phyloP scores from a whole-genome alignment of 2,329 filamentous ascomycete genomes.

The Verticillium nonalfalfae region DNA sequence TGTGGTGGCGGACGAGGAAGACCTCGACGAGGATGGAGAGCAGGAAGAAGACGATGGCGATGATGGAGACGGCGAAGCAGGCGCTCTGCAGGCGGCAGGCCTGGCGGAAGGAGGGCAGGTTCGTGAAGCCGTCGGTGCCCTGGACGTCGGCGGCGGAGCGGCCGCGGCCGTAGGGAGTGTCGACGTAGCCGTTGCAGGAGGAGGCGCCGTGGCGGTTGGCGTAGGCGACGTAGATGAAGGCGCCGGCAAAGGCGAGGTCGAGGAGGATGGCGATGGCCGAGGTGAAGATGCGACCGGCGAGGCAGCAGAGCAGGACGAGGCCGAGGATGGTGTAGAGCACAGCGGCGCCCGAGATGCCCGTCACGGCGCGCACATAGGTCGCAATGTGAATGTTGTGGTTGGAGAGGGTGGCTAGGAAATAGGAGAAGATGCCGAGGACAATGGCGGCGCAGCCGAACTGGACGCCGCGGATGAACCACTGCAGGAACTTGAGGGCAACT shows the following conservation, averaged over 20 bases:
- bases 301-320: slow-evolving; percentile 69
- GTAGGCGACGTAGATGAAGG: slow-evolving; percentile 76
- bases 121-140: slow-evolving; percentile 39
- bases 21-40: slow-evolving; percentile 65
- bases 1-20: slow-evolving; percentile 62
- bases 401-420: slow-evolving; percentile 71
- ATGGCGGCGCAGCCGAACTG: slow-evolving; percentile 68
- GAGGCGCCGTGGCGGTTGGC: slow-evolving; percentile 64
- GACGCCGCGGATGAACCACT: slow-evolving; percentile 67
- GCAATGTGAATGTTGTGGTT: slow-evolving; percentile 59
- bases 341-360: slow-evolving; percentile 69
- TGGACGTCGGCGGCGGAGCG: slow-evolving; percentile 39
- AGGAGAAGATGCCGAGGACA: slow-evolving; percentile 73
- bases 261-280: slow-evolving; percentile 68
- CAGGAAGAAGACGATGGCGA: slow-evolving; percentile 76
- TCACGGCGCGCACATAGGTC: slow-evolving; percentile 64
- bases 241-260: slow-evolving; percentile 69
- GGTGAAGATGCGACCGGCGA: slow-evolving; percentile 69
- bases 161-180: slow-evolving; percentile 65
- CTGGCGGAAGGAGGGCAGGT: slow-evolving; percentile 37
- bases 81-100: slow-evolving; percentile 73
- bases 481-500: slow-evolving; percentile 59
- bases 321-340: slow-evolving; percentile 69
- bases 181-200: slow-evolving; percentile 53
- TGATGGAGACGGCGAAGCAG: slow-evolving; percentile 70